phyloP scores from a whole-genome alignment of 805 yeast genomes.

The Nakazawaea ishiwadae region DNA sequence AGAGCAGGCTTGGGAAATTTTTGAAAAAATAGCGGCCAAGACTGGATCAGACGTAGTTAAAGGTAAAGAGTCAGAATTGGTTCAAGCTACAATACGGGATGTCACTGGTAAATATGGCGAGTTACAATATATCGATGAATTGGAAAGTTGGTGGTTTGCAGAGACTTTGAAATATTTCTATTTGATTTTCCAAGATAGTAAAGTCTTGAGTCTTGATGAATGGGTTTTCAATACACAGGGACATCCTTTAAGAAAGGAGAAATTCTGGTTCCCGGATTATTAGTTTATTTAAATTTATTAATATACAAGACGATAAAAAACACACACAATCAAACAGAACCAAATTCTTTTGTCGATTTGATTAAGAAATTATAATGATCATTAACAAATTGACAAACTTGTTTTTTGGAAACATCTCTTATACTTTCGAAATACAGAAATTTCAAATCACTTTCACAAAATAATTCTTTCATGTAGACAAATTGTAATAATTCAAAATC shows the following conservation, averaged over 20 bases:
- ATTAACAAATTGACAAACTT: conserved; percentile 46
- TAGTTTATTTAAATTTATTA: not conserved
- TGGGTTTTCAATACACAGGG: conserved; percentile 60
- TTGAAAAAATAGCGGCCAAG: conserved; percentile 30
- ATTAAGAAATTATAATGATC: conserved; percentile 41
- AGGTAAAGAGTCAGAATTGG: conserved; percentile 15
- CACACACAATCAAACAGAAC: not conserved
- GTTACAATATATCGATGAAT: conserved; percentile 28
- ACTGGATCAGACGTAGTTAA: conserved; percentile 27
- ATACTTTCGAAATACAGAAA: conserved; percentile 20
- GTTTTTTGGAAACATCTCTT: conserved; percentile 24
- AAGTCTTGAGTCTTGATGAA: conserved; percentile 42
- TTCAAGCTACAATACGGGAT: conserved; percentile 17
- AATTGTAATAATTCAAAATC: conserved; percentile 62
- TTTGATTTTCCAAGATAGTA: conserved; percentile 40
- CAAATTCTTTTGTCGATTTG: conserved; percentile 13
- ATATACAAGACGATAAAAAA: too few relatives aligned
- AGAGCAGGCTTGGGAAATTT: conserved; percentile 46
- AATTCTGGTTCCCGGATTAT: conserved; percentile 5
- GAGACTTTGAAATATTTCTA: conserved; percentile 57
- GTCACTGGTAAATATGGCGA: conserved; percentile 17
- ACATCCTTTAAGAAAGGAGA: conserved; percentile 41
- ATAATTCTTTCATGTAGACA: conserved; percentile 41
- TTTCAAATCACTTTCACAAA: conserved; percentile 22
- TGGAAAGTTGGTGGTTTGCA: conserved; percentile 53